Base-by-base conservation (phyloP, 441 rosid species). In the Theobroma grandiflorum region DNA sequence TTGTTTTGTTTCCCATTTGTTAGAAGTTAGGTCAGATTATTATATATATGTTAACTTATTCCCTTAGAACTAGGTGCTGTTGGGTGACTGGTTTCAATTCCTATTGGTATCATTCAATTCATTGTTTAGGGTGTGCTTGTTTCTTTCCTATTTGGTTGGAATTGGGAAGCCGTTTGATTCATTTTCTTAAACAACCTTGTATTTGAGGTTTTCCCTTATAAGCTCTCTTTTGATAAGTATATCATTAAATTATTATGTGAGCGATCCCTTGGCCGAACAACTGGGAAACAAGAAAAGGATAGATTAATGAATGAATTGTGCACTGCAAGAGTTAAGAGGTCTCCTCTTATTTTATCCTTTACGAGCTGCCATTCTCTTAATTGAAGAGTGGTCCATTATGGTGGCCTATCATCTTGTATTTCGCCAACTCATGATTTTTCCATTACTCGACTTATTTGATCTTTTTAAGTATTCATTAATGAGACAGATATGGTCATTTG, bases 21-120 rank as follows among this genome's bases (percentile, higher is more conserved):
- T 70, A 45, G 62, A 49, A 42, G 83, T 80, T 74, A 58, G 79
- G 79, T 65, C 69, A 35, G 55, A 58, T 63, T 67, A 26, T 26
- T 26, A 26, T 80, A 43, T 45, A 74, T 9, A 74, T 8, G 57
- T 26, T 76, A 49, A 40, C 72, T 75, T 74, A 42, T 37, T 57
- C 37, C 20, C 45, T 68, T 33, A 62, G 75, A 80, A 47, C 53
- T 68, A 68, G 71, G 35, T 69, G 43, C 4, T 80, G 72, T 80
- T 80, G 76, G 83, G 75, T 80, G 64, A 66, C 38, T 74, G 78
- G 72, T 52, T 79, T 26, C 55, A n/a, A 10, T 43, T 18, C 59
- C 57, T 65, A 22, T 74, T 50, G 22, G 74, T 38, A 22, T 31
- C 22, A 79, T 50, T 50, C 53, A 53, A 11, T 18, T 43, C 16